Evolutionary conservation across 78 protist species (phyloP), one percentile per base, ranked within the genome.

Genomic region (Speleostelium caveatum): DNA sequence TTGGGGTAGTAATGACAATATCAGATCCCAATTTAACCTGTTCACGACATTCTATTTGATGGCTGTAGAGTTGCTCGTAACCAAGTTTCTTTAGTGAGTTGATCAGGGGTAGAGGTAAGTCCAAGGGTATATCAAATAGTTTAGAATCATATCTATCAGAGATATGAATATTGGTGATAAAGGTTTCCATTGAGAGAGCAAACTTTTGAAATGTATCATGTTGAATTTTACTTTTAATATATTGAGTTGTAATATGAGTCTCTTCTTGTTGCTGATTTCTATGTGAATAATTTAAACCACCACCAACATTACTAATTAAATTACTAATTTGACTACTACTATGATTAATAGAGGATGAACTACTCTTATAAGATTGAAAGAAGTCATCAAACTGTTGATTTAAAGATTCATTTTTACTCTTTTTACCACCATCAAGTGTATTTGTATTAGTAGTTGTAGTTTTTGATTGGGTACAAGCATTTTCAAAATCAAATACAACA

Each of bases 1-100:
- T 92, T 55, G 95, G 95, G 22, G 95, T 92, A 2, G 91, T 92
- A 59, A 92, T 72, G 2, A 76, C 60, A 14, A 83, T 45, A 28
- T 87, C 78, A 21, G 49, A 28, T 0, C 78, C 73, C 5, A 6
- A 6, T 1, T 16, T 0, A 2, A 86, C 71, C 36, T n/a, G 33
- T 24, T 49, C 35, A 33, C 92, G 30, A 36, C 72, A 62, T 28
- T 73, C 92, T 35, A 74, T 14, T 38, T 86, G 92, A 53, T 86
- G 92, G 28, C 73, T 55, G 33, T 86, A 86, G 4, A 86, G 30
- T 30, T 49, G 22, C 6, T 28, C 22, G 28, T 39, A 63, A 0
- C 73, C 73, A 75, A 86, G 58, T 28, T 19, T 53, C 8, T 17
- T 26, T 17, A 86, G 49, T 65, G 78, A 79, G 24, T 73, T 67